Conservation (phyloP, 306 rosid species). For the Datisca glomerata region DNA sequence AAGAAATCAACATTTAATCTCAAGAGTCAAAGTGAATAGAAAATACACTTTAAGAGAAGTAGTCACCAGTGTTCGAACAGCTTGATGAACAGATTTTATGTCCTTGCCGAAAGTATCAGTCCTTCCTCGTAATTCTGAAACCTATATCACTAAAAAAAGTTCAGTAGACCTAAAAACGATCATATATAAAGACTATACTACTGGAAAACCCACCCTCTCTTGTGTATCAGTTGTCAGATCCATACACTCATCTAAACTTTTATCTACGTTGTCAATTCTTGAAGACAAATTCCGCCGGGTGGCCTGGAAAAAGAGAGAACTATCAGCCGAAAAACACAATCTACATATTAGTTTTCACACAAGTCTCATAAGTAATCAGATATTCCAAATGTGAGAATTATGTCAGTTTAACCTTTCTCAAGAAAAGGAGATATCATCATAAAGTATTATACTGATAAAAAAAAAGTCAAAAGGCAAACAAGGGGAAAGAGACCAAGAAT, state of each 20-base stretch:
- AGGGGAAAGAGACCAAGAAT: too few relatives aligned
- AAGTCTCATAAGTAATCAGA: too few relatives aligned
- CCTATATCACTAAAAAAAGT: constrained; percentile 25
- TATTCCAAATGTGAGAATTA: too few relatives aligned
- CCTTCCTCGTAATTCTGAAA: constrained; percentile 32
- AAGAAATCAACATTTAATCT: constrained; percentile 14
- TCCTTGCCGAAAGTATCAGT: constrained; percentile 31
- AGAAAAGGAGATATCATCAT: not conserved
- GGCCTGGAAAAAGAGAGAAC: constrained; percentile 34
- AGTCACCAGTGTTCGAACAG: constrained; percentile 51
- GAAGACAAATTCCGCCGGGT: constrained; percentile 46
- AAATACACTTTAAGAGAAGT: constrained; percentile 5
- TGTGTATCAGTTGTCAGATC: constrained; percentile 29
- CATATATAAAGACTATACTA: not conserved
- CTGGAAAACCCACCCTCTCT: constrained; percentile 50
- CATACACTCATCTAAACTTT: constrained; percentile 40
- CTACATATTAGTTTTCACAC: too few relatives aligned
- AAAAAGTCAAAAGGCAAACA: not conserved
- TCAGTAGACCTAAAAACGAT: constrained; percentile 1
- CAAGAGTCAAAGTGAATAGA: constrained; percentile 5
- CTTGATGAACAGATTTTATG: constrained; percentile 34
- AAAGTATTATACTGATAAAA: not conserved
- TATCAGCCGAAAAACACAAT: not conserved
- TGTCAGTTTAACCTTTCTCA: too few relatives aligned
- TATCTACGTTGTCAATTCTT: constrained; percentile 46